Evolutionary conservation across 495 filamentous ascomycete species (phyloP), one percentile per base, ranked within the genome.

Genomic region (Aspergillus carlsbadensis): DNA sequence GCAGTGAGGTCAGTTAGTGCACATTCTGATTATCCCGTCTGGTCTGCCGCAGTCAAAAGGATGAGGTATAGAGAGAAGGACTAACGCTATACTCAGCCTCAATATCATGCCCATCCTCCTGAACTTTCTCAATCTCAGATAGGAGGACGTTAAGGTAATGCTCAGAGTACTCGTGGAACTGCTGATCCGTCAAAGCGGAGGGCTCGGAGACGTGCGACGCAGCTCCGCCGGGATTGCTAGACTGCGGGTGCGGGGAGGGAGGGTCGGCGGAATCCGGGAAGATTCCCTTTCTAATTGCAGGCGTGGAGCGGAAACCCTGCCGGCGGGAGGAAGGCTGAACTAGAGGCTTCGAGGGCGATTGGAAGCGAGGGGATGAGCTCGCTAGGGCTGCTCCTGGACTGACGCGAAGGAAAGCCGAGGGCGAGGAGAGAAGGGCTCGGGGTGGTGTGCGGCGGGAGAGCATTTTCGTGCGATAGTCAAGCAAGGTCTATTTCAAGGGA

Each of bases 21-120:
- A n/a, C 11, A 10, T 14, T 17, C 3, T n/a, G 1, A 1, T 18
- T n/a, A 8, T 4, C 8, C 8, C 26, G 26, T 29, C 26, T 8
- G 8, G 26, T 29, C 26, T 8, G 26, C 4, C 8, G 10, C 21
- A 21, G 14, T 26, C 20, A 26, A 40, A 42, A 17, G 21, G 13
- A 10, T 13, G 26, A 35, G 33, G 20, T 44, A 14, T 24, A 22
- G 42, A 46, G 40, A 36, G 41, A 15, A 58, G 51, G 41, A 67
- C 74, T 41, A 69, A 83, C 75, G 46, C 68, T 74, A 57, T 82
- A 87, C 65, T 88, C 85, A 7, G 77, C 75, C 48, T 83, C 81
- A n/a, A 82, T 61, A 34, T 81, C 78, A 0, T 71, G 68, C 0
- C 76, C 67, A 14, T 78, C 73, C 53, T 81, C 76, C 40, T 77